Percentiles rank a stretch among this genome's conserved stretches.
Conservation (phyloP, 495 filamentous ascomycete species). For the Umbilicaria muhlenbergii region DNA sequence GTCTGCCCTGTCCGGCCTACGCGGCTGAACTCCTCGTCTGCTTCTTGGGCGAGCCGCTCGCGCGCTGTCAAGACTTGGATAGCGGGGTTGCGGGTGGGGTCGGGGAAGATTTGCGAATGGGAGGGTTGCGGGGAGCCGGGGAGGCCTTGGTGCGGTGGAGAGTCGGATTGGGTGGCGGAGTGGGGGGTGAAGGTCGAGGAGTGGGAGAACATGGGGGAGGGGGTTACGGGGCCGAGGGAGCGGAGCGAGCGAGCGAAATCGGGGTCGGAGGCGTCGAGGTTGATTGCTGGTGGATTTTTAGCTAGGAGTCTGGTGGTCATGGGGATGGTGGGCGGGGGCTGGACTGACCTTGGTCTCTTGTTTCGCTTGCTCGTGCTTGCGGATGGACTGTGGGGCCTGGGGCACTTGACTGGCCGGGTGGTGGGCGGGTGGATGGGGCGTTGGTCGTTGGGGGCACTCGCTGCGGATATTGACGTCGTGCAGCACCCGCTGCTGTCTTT, state of each 20-base stretch:
- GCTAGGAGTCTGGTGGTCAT: neutral
- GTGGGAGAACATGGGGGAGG: slow-evolving; percentile 40
- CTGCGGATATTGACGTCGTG: slow-evolving; percentile 41
- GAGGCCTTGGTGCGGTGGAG: neutral
- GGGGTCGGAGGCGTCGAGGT: slow-evolving; percentile 49
- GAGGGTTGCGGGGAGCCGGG: slow-evolving; percentile 6
- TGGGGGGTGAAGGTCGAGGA: slow-evolving; percentile 31
- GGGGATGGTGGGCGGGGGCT: too few relatives aligned
- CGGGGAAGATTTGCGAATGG: slow-evolving; percentile 28
- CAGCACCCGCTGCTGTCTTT: slow-evolving; percentile 34
- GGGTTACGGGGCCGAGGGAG: slow-evolving; percentile 47
- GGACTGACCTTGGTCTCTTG: slow-evolving; percentile 18
- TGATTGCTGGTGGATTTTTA: slow-evolving; percentile 31
- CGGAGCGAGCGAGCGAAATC: slow-evolving; percentile 46
- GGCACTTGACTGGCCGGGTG: slow-evolving; percentile 9
- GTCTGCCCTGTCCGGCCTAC: slow-evolving; percentile 27
- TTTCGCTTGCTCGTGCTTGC: slow-evolving; percentile 15
- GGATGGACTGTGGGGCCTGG: slow-evolving; percentile 21
- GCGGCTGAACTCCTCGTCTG: slow-evolving; percentile 32
- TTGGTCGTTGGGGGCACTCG: slow-evolving; percentile 22
- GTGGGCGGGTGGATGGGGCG: slow-evolving; percentile 12
- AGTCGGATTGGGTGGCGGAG: slow-evolving; percentile 6
- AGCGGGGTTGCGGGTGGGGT: slow-evolving; percentile 37
- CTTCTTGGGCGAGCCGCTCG: slow-evolving; percentile 25
- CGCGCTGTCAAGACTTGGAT: slow-evolving; percentile 32